phyloP scores from a whole-genome alignment of 148 eudicot genomes.

The Camellia japonica region DNA sequence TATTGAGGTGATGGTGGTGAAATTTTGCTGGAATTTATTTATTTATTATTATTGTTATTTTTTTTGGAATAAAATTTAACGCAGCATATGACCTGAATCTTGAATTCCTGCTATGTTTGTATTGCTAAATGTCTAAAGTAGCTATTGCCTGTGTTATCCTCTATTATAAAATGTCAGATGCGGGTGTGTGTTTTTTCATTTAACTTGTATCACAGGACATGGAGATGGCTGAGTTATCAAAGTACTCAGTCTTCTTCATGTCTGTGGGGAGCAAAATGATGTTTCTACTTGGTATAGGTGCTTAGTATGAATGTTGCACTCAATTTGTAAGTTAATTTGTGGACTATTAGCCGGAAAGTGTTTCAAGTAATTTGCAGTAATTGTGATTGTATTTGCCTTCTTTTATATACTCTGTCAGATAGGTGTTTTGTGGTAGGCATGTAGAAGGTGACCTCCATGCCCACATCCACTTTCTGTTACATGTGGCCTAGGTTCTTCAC shows the following conservation, averaged over 20 bases:
- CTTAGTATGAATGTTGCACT: neutral
- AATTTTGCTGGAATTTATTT: neutral
- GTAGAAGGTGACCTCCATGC: too few relatives aligned
- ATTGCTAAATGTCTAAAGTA: neutral
- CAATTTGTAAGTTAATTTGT: too few relatives aligned
- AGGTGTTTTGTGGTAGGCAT: too few relatives aligned
- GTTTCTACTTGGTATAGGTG: neutral
- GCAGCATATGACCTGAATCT: neutral
- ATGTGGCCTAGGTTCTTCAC: neutral
- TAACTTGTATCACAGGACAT: neutral
- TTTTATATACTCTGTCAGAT: too few relatives aligned
- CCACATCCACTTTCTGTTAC: too few relatives aligned
- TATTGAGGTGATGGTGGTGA: constrained; percentile 46
- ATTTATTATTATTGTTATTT: neutral
- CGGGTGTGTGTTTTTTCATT: neutral
- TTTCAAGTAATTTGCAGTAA: too few relatives aligned
- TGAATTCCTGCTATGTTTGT: neutral
- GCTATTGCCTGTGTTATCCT: neutral
- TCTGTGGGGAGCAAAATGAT: constrained; percentile 5
- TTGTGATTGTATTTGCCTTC: too few relatives aligned
- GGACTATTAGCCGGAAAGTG: neutral
- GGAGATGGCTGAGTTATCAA: constrained; percentile 1
- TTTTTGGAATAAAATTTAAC: neutral
- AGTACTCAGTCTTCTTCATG: neutral
- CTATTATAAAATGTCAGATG: neutral